Conservation (phyloP, 495 filamentous ascomycete species). For the Bacidia gigantensis region DNA sequence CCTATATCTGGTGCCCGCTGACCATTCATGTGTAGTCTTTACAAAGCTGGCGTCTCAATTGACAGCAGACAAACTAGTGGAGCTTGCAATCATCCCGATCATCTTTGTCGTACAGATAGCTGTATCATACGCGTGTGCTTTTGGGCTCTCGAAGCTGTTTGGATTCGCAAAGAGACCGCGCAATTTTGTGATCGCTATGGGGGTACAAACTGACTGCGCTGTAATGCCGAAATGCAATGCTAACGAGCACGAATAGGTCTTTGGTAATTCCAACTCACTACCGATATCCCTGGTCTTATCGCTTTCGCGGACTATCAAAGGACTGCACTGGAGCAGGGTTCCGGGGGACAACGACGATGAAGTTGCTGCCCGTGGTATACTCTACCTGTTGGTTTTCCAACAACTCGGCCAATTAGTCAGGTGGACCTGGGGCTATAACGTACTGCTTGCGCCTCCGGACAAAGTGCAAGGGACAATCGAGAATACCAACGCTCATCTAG, state of each 20-base stretch:
- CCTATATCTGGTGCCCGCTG: background rate
- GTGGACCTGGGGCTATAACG: conserved; percentile 97
- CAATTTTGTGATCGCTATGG: conserved; percentile 96
- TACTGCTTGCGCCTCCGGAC: conserved; percentile 68
- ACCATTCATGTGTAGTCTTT: conserved; percentile 56
- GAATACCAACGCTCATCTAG: conserved; percentile 33
- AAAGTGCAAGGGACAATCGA: conserved; percentile 49
- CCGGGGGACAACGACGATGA: conserved; percentile 88
- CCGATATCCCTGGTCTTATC: conserved; percentile 94
- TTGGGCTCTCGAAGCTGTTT: conserved; percentile 54
- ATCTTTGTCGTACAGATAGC: conserved; percentile 81
- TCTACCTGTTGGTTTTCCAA: conserved; percentile 95
- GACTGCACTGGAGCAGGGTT: conserved; percentile 85
- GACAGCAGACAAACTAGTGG: conserved; percentile 73
- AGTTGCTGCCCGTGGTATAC: conserved; percentile 82
- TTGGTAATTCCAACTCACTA: conserved; percentile 96
- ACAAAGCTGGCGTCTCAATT: conserved; percentile 95
- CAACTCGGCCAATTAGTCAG: conserved; percentile 89
- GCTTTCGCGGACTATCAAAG: conserved; percentile 76
- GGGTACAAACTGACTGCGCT: no score
- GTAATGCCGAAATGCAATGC: background rate
- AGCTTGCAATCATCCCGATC: conserved; percentile 82
- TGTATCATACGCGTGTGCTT: conserved; percentile 67
- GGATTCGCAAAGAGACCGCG: conserved; percentile 68
- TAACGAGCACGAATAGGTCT: conserved; percentile 40